Conservation (phyloP, 2,329 filamentous ascomycete species). For the Diaporthe nobilis region DNA sequence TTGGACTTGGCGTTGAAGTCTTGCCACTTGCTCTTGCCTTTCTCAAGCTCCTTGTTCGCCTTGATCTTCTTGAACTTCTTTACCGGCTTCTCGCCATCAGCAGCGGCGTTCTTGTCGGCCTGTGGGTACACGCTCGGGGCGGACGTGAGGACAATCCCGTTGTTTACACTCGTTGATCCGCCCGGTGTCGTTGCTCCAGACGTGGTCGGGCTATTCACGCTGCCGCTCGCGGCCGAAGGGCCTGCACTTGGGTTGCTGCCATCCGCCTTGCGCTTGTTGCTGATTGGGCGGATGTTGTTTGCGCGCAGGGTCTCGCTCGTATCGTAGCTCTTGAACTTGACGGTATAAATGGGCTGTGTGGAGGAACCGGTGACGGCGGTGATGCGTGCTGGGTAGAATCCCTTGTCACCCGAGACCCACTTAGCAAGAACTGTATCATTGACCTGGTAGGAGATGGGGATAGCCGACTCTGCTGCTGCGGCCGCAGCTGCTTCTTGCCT, state of each 20-base stretch:
- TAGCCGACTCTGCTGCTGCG: slow-evolving; percentile 35
- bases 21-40: slow-evolving; percentile 93
- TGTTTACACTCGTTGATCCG: slow-evolving; percentile 50
- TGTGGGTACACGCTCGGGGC: slow-evolving; percentile 69
- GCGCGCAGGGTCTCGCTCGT: slow-evolving; percentile 85
- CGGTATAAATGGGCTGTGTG: slow-evolving; percentile 91
- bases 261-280: slow-evolving; percentile 90
- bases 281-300: slow-evolving; percentile 86
- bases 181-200: slow-evolving; percentile 34
- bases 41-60: slow-evolving; percentile 91
- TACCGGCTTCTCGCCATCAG: slow-evolving; percentile 77
- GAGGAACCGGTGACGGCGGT: slow-evolving; percentile 93
- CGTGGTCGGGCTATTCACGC: slow-evolving; percentile 33
- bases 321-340: slow-evolving; percentile 94
- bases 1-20: slow-evolving; percentile 88
- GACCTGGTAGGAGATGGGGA: slow-evolving; percentile 78
- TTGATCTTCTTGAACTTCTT: slow-evolving; percentile 92
- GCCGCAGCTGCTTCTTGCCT: slow-evolving; percentile 48
- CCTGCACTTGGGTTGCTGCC: slow-evolving; percentile 64
- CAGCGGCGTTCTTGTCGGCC: slow-evolving; percentile 77
- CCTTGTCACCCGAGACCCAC: slow-evolving; percentile 90
- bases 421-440: slow-evolving; percentile 93
- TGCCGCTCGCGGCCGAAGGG: slow-evolving; percentile 50
- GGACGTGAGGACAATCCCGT: slow-evolving; percentile 67
- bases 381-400: slow-evolving; percentile 93